Evolutionary conservation across 352 stramenopile species (phyloP), one percentile per base, ranked within the genome.

Genomic region (Pelagophyceae sp.): DNA sequence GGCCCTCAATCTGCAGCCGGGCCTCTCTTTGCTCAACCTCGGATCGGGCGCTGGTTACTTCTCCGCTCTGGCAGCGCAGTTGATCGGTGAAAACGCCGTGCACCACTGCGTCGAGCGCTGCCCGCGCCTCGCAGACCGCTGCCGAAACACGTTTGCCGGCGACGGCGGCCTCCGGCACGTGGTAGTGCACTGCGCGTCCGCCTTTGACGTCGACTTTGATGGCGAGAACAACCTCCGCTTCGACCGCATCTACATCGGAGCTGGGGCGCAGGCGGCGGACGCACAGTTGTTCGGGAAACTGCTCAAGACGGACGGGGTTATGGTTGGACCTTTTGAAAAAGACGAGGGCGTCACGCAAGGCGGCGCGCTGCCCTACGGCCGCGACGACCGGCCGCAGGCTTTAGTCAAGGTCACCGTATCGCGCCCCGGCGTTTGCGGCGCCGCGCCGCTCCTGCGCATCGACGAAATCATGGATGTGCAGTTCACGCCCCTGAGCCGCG

Each of bases 191-290:
- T 15, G 11, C 5, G 58, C 58, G 11, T 67, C 58, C 11, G 58
- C 29, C 58, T 67, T 67, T 67, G 67, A 74, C 67, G 15, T 74
- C 33, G 67, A 58, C 67, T 17, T 20, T 17, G 38, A 17, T 15
- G n/a, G n/a, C n/a, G n/a, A n/a, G n/a, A 19, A 6, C 2, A n/a
- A 1, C 15, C 1, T n/a, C 15, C 2, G 37, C 1, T 74, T 58
- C 67, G 67, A 74, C 38, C 67, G 67, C 35, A 35, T 74, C 35
- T 74, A 74, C 67, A 6, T 27, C 35, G 67, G 67, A 11, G 67
- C 67, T 3, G 67, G 67, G 35, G 67, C 25, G 35, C 11, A 1
- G 20, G 23, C 58, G 23, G 58, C 58, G 11, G 58, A 67, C 58
- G 58, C 58, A 6, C 11, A 27, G 23, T 67, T 67, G 23, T 33